Percentiles rank a stretch among this genome's conserved stretches.
phyloP scores from a whole-genome alignment of 805 yeast genomes.

The Peterozyma toletana region DNA sequence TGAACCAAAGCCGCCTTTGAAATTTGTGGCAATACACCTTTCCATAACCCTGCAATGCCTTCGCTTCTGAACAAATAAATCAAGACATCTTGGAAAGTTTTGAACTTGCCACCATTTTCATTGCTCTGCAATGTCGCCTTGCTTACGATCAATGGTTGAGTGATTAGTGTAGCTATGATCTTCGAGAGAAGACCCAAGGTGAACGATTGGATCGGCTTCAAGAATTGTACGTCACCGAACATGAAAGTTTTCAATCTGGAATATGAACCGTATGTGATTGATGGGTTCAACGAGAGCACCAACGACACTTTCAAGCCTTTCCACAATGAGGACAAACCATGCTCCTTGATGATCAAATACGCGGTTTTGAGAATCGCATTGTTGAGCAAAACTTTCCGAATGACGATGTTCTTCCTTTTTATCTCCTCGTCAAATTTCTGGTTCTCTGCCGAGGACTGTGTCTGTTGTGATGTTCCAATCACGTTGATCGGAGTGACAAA shows the following conservation, averaged over 20 bases:
- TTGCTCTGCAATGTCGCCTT: constrained; percentile 69
- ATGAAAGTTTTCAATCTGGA: constrained; percentile 56
- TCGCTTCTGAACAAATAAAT: constrained; percentile 54
- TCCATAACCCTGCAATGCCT: constrained; percentile 61
- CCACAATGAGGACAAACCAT: constrained; percentile 74
- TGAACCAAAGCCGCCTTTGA: constrained; percentile 79
- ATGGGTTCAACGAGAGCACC: constrained; percentile 74
- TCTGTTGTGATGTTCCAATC: constrained; percentile 56
- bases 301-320: constrained; percentile 75
- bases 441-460: constrained; percentile 22
- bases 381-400: not conserved
- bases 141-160: constrained; percentile 82
- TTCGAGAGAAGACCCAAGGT: constrained; percentile 74
- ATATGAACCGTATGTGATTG: constrained; percentile 79
- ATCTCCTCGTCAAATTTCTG: not conserved
- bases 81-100: constrained; percentile 58
- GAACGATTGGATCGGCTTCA: constrained; percentile 61
- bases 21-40: constrained; percentile 76
- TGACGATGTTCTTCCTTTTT: constrained; percentile 13
- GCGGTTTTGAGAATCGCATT: constrained; percentile 31
- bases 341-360: constrained; percentile 47
- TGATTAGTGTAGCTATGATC: constrained; percentile 68
- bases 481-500: constrained; percentile 80
- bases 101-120: constrained; percentile 28
- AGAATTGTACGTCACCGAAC: constrained; percentile 28